phyloP scores from a whole-genome alignment of 2,329 filamentous ascomycete species.

The Xylariaceae sp. region DNA sequence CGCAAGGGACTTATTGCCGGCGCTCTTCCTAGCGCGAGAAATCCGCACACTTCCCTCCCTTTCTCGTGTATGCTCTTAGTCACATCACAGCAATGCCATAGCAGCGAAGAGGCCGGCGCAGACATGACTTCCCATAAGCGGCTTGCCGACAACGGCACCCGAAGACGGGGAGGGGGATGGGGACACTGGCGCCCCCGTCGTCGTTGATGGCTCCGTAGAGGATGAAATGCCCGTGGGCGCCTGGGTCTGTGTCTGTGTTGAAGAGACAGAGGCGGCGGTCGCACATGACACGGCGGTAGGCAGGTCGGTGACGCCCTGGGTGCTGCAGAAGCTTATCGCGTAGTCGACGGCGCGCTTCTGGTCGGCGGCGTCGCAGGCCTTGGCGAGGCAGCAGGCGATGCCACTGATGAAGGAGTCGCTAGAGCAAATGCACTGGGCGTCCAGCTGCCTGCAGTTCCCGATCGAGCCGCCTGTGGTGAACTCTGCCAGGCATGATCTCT shows the following conservation, averaged over 20 bases:
- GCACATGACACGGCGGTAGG: conserved; percentile 17
- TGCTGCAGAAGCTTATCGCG: conserved; percentile 31
- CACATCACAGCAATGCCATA: conserved; percentile 14
- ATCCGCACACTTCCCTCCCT: no score
- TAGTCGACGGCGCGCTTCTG: conserved; percentile 31
- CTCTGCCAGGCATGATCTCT: conserved; percentile 29
- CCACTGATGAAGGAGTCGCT: conserved; percentile 38
- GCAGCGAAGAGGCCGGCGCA: conserved; percentile 19
- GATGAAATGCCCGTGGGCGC: no score
- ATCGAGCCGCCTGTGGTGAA: conserved; percentile 36
- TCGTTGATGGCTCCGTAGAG: no score
- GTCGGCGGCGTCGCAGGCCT: conserved; percentile 36
- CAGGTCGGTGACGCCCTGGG: conserved; percentile 27
- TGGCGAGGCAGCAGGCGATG: conserved; percentile 45
- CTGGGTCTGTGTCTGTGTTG: neutral
- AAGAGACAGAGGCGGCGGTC: neutral
- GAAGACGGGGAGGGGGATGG: neutral
- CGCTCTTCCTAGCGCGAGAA: no score
- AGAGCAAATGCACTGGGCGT: conserved; percentile 45
- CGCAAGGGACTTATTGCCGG: no score
- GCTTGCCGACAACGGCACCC: neutral
- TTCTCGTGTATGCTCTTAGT: conserved; percentile 1
- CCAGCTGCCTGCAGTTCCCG: conserved; percentile 34
- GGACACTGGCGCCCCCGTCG: neutral
- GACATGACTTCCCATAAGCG: conserved; percentile 5